These are phyloP conservation scores for Poronia punctata DNA, from an alignment of 495 filamentous ascomycete genomes.

Conservation along the genomic window DNA sequence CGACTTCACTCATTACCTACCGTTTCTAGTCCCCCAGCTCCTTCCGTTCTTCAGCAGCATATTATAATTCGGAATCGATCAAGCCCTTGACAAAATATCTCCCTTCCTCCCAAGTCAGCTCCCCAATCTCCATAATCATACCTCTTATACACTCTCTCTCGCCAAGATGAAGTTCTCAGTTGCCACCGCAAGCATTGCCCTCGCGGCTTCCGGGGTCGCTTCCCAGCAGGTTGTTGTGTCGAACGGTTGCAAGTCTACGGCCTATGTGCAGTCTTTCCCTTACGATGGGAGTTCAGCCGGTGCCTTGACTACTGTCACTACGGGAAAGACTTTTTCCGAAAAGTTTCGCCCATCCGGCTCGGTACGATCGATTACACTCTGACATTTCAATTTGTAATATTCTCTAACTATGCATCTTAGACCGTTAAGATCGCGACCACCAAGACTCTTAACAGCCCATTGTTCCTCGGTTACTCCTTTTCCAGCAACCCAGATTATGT, in stretches of 20 bases:
- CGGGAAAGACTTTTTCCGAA: constrained; percentile 17
- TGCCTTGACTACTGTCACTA: constrained; percentile 11
- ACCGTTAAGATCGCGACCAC: constrained; percentile 33
- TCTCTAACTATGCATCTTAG: constrained; percentile 14
- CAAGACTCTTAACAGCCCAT: constrained; percentile 22
- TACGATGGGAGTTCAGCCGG: constrained; percentile 20
- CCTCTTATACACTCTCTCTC: not conserved
- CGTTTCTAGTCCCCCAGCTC: too few species aligned
- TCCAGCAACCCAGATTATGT: constrained; percentile 18
- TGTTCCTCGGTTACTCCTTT: constrained; percentile 31
- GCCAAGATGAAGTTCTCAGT: constrained; percentile 22
- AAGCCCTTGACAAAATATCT: too few species aligned
- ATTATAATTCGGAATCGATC: too few species aligned
- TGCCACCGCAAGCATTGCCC: constrained; percentile 16
- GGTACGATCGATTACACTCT: constrained; percentile 12
- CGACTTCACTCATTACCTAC: too few species aligned
- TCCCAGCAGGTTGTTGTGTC: constrained; percentile 20
- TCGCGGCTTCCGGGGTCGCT: constrained; percentile 17
- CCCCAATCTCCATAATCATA: not conserved
- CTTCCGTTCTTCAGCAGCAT: too few species aligned
- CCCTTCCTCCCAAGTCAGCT: constrained; percentile 3
- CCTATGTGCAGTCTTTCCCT: constrained; percentile 25
- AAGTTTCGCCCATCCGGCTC: constrained; percentile 20
- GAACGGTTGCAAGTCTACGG: constrained; percentile 15
- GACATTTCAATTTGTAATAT: too few species aligned